Evolutionary conservation across 2,329 filamentous ascomycete species (phyloP), one percentile per base, ranked within the genome.

Genomic region (Sporothrix protearum): DNA sequence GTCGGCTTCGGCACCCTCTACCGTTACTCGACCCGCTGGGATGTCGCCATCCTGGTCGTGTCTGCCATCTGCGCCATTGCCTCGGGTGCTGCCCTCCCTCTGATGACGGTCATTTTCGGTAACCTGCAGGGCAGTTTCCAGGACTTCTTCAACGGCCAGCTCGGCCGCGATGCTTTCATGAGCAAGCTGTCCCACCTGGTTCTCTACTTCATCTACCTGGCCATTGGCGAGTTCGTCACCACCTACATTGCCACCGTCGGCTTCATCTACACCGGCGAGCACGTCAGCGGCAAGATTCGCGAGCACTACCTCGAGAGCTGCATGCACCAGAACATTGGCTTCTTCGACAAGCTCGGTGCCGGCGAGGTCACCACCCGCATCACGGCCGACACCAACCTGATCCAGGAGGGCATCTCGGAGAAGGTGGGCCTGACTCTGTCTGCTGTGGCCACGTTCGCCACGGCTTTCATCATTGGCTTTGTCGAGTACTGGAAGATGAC

Each of bases 281-380:
- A 93, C 77, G 89, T 94, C 78, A 89, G 89, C 72, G 87, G 88
- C 74, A 92, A 93, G 82, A 92, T 94, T 76, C 89, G 94, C 72
- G 88, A 92, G 78, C 87, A 92, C 76, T 98, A 98, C 77, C 87
- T 99, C 7, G 87, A 90, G 76, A 93, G 92, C 74, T 94, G 94
- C 78, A 83, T 97, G 83, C 88, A 89, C 73, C 94, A 97, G 79
- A 97, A 97, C 79, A 95, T 97, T 79, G 94, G 89, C 61, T 97
- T 93, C 80, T 97, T 96, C 81, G 96, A 98, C 80, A 96, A 96
- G 77, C 86, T 97, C 16, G 95, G 94, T 68, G 92, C 94, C 45
- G 94, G 95, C 72, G 96, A 97, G 81, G 92, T 98, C 73, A 97
- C 94, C 0, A 97, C 94, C 0, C 90, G 94, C 74, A 97, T 97